Percentiles rank a stretch among this genome's conserved stretches.
phyloP scores from a whole-genome alignment of 306 rosid species.

The Lablab purpureus region DNA sequence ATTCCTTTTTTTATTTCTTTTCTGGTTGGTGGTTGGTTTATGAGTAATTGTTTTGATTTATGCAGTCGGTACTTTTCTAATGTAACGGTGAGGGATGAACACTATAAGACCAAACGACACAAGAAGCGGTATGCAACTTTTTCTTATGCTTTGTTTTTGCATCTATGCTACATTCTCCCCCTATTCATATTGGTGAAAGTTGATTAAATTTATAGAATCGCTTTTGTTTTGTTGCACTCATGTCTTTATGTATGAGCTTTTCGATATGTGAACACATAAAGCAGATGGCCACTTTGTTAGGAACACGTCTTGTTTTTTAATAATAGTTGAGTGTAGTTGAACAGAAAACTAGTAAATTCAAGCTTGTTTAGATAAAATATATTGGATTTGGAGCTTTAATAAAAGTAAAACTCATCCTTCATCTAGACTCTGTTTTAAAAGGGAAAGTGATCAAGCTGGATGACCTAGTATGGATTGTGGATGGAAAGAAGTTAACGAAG shows the following conservation, averaged over 20 bases:
- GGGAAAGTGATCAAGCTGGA: background rate
- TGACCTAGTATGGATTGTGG: background rate
- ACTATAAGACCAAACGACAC: conserved; percentile 92
- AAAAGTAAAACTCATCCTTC: conserved; percentile 5
- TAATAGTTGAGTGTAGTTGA: background rate
- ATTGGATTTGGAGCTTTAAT: conserved; percentile 4
- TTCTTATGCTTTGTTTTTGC: background rate
- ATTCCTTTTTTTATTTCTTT: background rate
- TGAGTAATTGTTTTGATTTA: background rate
- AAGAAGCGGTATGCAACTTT: conserved; percentile 68
- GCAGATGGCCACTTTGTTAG: background rate
- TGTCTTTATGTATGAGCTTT: conserved; percentile 17
- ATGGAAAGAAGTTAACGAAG: background rate
- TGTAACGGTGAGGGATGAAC: conserved; percentile 84
- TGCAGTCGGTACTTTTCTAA: conserved; percentile 91
- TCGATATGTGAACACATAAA: background rate
- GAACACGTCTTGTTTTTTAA: conserved; percentile 6
- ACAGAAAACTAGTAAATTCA: conserved; percentile 7
- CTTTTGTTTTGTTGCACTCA: conserved; percentile 25
- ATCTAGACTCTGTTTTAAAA: conserved; percentile 1
- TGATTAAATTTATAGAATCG: conserved; percentile 31
- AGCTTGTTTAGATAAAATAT: conserved; percentile 2
- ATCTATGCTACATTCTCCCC: background rate
- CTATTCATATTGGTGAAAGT: background rate
- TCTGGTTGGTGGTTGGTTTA: background rate